Percentiles rank a stretch among this genome's conserved stretches.
Conservation (phyloP, 148 eudicot species). For the Cornus controversa region DNA sequence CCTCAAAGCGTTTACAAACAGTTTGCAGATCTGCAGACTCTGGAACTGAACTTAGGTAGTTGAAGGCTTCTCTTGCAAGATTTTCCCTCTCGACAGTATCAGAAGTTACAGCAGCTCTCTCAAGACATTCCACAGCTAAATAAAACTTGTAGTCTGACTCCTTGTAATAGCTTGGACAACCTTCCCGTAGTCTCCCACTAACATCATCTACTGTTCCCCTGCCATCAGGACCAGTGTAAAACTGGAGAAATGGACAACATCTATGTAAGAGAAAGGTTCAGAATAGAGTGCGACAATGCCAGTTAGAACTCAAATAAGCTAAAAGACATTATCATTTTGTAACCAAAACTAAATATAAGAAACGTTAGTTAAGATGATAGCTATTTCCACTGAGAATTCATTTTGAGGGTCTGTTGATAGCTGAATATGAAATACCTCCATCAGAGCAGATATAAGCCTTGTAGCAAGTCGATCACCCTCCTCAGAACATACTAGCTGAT, state of each 20-base stretch:
- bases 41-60: constrained; percentile 77
- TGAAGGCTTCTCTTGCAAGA: constrained; percentile 91
- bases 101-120: constrained; percentile 85
- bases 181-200: constrained; percentile 79
- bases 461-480: constrained; percentile 89
- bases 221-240: constrained; percentile 96
- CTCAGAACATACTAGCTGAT: constrained; percentile 89
- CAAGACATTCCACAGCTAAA: constrained; percentile 96
- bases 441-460: constrained; percentile 84
- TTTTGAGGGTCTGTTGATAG: background rate
- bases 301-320: background rate
- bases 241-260: constrained; percentile 44
- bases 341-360: background rate
- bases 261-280: constrained; percentile 17
- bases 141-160: constrained; percentile 97
- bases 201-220: constrained; percentile 95
- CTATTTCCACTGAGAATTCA: background rate
- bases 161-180: constrained; percentile 95
- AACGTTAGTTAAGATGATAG: background rate
- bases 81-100: constrained; percentile 69
- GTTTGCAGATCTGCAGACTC: constrained; percentile 92
- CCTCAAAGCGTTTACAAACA: constrained; percentile 94
- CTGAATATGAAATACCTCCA: constrained; percentile 67
- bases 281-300: background rate
- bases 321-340: background rate